Percentiles rank a stretch among this genome's conserved stretches.
Conservation (phyloP, 495 filamentous ascomycete genomes). For the Bacidia rubella region DNA sequence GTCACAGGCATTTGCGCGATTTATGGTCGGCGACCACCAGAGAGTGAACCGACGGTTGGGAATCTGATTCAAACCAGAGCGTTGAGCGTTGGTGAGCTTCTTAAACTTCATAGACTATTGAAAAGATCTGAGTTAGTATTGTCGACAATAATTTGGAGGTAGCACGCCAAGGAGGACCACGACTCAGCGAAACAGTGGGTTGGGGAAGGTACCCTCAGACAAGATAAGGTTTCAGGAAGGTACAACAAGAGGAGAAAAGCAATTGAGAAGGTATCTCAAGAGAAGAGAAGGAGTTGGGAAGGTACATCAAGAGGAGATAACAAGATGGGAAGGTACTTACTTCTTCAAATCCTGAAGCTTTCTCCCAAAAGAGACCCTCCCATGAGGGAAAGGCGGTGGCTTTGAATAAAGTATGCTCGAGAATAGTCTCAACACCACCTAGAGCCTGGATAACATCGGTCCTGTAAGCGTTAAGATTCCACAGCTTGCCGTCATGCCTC, state of each 20-base stretch:
- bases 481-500: slow-evolving; percentile 93
- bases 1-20: slow-evolving; percentile 25
- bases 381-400: slow-evolving; percentile 97
- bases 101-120: slow-evolving; percentile 87
- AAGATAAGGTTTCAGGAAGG: too few relatives aligned
- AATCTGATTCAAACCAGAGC: slow-evolving; percentile 98
- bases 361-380: slow-evolving; percentile 99
- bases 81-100: slow-evolving; percentile 96
- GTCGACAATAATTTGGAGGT: slow-evolving; percentile 34
- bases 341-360: too few relatives aligned
- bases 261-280: too few relatives aligned
- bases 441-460: slow-evolving; percentile 98
- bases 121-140: slow-evolving; percentile 30
- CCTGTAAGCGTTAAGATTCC: slow-evolving; percentile 96
- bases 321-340: too few relatives aligned
- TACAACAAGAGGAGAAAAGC: too few relatives aligned
- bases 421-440: slow-evolving; percentile 98
- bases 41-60: slow-evolving; percentile 98
- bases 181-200: too few relatives aligned
- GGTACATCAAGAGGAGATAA: too few relatives aligned
- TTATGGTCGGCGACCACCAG: slow-evolving; percentile 87
- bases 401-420: slow-evolving; percentile 97
- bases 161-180: too few relatives aligned
- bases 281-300: too few relatives aligned
- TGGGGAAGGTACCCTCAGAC: too few relatives aligned